These are phyloP conservation scores for Microcera coccophila DNA, from an alignment of 2,329 filamentous ascomycete genomes.

Conservation along the genomic window DNA sequence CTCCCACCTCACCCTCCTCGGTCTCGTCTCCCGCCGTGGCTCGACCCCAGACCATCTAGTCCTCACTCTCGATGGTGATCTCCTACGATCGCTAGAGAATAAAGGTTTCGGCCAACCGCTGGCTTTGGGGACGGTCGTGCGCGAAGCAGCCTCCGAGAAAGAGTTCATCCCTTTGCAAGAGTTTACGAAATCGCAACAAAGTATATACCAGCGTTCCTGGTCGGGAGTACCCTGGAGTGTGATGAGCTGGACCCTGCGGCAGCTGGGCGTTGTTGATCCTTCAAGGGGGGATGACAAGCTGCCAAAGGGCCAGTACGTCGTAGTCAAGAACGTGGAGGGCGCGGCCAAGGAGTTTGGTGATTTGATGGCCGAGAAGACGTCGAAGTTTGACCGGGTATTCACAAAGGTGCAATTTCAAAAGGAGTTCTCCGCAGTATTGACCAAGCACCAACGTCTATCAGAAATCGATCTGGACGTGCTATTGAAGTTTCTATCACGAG, in stretches of 20 bases:
- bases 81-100: conserved; percentile 68
- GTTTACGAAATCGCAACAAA: conserved; percentile 63
- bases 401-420: conserved; percentile 61
- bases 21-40: conserved; percentile 44
- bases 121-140: conserved; percentile 72
- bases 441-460: conserved; percentile 50
- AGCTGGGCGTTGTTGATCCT: conserved; percentile 59
- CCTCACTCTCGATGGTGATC: conserved; percentile 55
- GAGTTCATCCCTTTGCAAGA: conserved; percentile 67
- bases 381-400: conserved; percentile 63
- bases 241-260: conserved; percentile 69
- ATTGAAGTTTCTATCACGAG: conserved; percentile 65
- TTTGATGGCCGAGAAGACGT: conserved; percentile 38
- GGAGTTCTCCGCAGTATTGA: conserved; percentile 51
- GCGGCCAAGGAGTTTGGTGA: conserved; percentile 53
- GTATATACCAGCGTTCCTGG: conserved; percentile 69
- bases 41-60: conserved; percentile 46
- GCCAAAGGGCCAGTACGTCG: conserved; percentile 60
- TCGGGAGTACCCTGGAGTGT: conserved; percentile 66
- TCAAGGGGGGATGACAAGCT: conserved; percentile 51
- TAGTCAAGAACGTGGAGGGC: conserved; percentile 60
- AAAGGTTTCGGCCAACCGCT: conserved; percentile 77
- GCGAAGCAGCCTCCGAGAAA: conserved; percentile 65
- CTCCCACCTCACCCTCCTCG: conserved; percentile 62
- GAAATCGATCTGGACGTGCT: conserved; percentile 65